A percentile compares a stretch with the other conserved stretches of the same genome.
Evolutionary conservation across 106 monocot species (phyloP).

Genomic region (Platanthera guangdongensis): DNA sequence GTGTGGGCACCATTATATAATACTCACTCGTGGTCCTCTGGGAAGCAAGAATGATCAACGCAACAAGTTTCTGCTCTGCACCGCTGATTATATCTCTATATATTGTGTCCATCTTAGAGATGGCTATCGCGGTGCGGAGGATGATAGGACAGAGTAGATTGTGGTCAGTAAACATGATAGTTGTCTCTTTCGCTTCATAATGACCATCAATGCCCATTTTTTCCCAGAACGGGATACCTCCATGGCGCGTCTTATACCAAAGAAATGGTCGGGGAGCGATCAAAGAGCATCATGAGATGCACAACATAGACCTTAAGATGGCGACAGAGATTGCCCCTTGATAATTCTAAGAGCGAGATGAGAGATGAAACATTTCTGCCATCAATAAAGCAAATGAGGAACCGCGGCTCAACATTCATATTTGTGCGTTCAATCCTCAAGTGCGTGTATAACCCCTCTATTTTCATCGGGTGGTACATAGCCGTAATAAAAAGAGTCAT

Average conservation of each 20-base stretch:
- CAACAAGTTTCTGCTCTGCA: conserved; percentile 26
- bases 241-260: conserved; percentile 21
- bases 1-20: conserved; percentile 16
- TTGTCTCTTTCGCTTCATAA: conserved; percentile 12
- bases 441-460: conserved; percentile 15
- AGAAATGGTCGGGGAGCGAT: conserved; percentile 19
- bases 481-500: conserved; percentile 18
- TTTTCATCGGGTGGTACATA: conserved; percentile 22
- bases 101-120: conserved; percentile 23
- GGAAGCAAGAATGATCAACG: conserved; percentile 30
- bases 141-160: conserved; percentile 14
- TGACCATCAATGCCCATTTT: background rate
- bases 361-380: conserved; percentile 23
- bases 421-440: conserved; percentile 17
- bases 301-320: conserved; percentile 21
- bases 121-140: conserved; percentile 21
- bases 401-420: conserved; percentile 11
- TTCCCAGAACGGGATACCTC: conserved; percentile 21
- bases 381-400: conserved; percentile 30
- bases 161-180: conserved; percentile 22
- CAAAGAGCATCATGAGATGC: conserved; percentile 32
- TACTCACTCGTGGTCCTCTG: conserved; percentile 37
- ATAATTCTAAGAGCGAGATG: conserved; percentile 31
- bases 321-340: conserved; percentile 7
- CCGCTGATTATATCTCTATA: conserved; percentile 33